Evolutionary conservation across 192 early-diverging fungal genomes (phyloP).

Genomic region (Phlyctochytrium bullatum): DNA sequence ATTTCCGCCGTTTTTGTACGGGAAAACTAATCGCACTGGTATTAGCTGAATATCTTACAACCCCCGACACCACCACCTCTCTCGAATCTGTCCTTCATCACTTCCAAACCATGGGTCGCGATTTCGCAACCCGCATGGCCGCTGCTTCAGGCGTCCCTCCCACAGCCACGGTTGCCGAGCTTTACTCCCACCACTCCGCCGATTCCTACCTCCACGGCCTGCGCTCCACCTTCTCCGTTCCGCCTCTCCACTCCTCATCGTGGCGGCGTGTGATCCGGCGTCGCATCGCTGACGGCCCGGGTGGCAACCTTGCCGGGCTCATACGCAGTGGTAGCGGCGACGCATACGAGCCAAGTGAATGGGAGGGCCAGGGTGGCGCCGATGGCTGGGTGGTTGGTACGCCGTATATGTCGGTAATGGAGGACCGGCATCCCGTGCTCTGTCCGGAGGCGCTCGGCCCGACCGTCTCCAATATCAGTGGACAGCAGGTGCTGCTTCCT

Average conservation of each 20-base stretch:
- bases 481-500: constrained; percentile 24
- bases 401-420: too few relatives aligned
- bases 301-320: too few relatives aligned
- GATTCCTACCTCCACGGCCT: constrained; percentile 22
- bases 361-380: too few relatives aligned
- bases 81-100: constrained; percentile 29
- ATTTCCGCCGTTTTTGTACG: too few relatives aligned
- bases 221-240: constrained; percentile 15
- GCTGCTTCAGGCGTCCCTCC: too few relatives aligned
- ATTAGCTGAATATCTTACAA: constrained; percentile 23
- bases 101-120: constrained; percentile 30
- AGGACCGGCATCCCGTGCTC: neutral
- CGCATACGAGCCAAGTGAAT: too few relatives aligned
- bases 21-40: neutral
- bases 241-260: constrained; percentile 12
- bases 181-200: constrained; percentile 20
- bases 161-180: constrained; percentile 15
- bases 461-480: constrained; percentile 20
- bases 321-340: too few relatives aligned
- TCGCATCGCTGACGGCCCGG: too few relatives aligned
- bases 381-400: too few relatives aligned
- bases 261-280: constrained; percentile 6
- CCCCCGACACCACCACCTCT: constrained; percentile 27
- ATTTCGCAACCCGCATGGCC: constrained; percentile 15
- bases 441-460: constrained; percentile 22